Percentiles rank a stretch among this genome's conserved stretches.
phyloP scores from a whole-genome alignment of 768 basidiomycete species.

The Podaxis pistillaris region DNA sequence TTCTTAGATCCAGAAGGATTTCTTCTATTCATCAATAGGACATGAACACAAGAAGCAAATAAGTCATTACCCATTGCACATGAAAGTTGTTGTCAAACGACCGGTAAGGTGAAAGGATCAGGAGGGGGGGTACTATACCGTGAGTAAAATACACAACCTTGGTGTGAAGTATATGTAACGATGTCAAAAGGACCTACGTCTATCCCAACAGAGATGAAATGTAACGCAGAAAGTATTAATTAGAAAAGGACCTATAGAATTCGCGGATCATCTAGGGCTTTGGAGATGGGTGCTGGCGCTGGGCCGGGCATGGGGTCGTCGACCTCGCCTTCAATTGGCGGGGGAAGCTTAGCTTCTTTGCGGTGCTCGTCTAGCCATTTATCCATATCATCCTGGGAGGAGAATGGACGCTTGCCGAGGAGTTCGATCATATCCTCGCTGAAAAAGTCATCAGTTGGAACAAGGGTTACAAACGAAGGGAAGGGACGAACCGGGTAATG shows the following conservation, averaged over 20 bases:
- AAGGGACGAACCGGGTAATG: slow-evolving; percentile 67
- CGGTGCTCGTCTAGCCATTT: slow-evolving; percentile 90
- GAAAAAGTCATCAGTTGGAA: slow-evolving; percentile 3
- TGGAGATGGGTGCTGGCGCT: slow-evolving; percentile 40
- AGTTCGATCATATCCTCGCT: slow-evolving; percentile 88
- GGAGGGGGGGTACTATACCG: slow-evolving; percentile 12
- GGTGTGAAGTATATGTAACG: background rate
- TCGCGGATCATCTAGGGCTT: slow-evolving; percentile 25
- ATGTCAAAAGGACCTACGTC: slow-evolving; percentile 1
- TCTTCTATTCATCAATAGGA: slow-evolving; percentile 16
- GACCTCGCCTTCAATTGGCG: slow-evolving; percentile 27
- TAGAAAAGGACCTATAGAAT: slow-evolving; percentile 13
- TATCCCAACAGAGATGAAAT: slow-evolving; percentile 12
- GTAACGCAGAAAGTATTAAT: background rate
- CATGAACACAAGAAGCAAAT: slow-evolving; percentile 18
- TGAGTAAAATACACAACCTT: slow-evolving; percentile 28
- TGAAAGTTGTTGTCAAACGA: slow-evolving; percentile 14
- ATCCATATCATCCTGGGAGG: slow-evolving; percentile 91
- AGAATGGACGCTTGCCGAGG: slow-evolving; percentile 81
- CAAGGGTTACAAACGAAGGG: background rate
- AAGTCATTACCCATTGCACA: background rate
- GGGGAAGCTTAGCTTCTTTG: slow-evolving; percentile 42
- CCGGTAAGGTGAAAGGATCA: background rate
- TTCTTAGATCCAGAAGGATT: slow-evolving; percentile 14
- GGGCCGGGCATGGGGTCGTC: slow-evolving; percentile 50